phyloP scores from a whole-genome alignment of 805 yeast species.

The Tetrapisispora pingtungensis region DNA sequence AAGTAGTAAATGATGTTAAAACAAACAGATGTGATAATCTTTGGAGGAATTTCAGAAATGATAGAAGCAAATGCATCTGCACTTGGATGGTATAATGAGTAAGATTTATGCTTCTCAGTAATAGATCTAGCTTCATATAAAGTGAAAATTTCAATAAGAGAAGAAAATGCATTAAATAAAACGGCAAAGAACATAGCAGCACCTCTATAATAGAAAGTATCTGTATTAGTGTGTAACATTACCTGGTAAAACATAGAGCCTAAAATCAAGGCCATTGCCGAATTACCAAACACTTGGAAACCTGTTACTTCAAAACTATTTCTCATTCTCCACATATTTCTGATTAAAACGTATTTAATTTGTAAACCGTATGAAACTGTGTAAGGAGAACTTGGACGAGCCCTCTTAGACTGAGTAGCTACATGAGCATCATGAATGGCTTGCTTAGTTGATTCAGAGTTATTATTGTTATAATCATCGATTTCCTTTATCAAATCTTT shows the following conservation, averaged over 20 bases:
- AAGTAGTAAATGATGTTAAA: slow-evolving; percentile 46
- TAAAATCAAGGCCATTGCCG: slow-evolving; percentile 41
- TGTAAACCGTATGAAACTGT: slow-evolving; percentile 42
- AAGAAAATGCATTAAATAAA: slow-evolving; percentile 52
- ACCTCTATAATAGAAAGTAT: slow-evolving; percentile 41
- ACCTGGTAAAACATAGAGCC: slow-evolving; percentile 47
- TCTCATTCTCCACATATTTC: slow-evolving; percentile 38
- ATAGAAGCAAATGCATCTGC: slow-evolving; percentile 58
- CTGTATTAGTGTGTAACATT: slow-evolving; percentile 27
- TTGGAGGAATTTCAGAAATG: slow-evolving; percentile 48
- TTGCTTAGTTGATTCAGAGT: slow-evolving; percentile 7
- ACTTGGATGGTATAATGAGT: slow-evolving; percentile 49
- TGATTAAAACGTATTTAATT: slow-evolving; percentile 33
- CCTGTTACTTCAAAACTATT: slow-evolving; percentile 38
- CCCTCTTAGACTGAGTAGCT: slow-evolving; percentile 39
- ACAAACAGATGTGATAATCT: slow-evolving; percentile 33
- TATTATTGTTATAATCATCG: slow-evolving; percentile 21
- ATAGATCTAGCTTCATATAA: slow-evolving; percentile 46
- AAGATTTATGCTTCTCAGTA: slow-evolving; percentile 49
- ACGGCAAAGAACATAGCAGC: slow-evolving; percentile 57
- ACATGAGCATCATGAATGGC: slow-evolving; percentile 30
- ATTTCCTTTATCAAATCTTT: slow-evolving; percentile 33
- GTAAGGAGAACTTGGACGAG: slow-evolving; percentile 38
- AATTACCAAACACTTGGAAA: slow-evolving; percentile 34
- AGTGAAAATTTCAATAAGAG: slow-evolving; percentile 44